phyloP scores from a whole-genome alignment of 345 rosid species.

The Citrus mangshanensis region DNA sequence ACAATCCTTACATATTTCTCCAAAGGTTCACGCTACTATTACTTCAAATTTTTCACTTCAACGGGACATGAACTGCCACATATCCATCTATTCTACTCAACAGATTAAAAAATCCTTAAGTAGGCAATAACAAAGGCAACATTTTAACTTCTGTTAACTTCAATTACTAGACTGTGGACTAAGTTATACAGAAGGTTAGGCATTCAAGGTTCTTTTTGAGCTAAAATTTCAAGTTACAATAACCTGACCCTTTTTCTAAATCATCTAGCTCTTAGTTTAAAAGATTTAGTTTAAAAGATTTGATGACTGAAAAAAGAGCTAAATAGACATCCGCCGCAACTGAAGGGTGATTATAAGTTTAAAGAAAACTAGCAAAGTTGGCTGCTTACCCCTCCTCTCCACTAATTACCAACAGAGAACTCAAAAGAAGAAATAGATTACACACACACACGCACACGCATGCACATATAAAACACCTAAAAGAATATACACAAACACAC shows the following conservation, averaged over 20 bases:
- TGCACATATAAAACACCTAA: not conserved
- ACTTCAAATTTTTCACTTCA: not conserved
- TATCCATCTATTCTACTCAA: not conserved
- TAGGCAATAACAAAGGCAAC: not conserved
- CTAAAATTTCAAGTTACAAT: not conserved
- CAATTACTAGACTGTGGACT: not conserved
- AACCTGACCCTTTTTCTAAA: not conserved
- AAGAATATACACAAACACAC: not conserved
- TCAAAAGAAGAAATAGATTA: not conserved
- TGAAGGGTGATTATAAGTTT: too few species aligned
- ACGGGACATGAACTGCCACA: not conserved
- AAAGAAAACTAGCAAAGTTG: not conserved
- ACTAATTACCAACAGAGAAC: not conserved
- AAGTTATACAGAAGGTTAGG: not conserved
- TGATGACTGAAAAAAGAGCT: not conserved
- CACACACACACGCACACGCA: rapidly evolving
- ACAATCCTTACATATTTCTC: not conserved
- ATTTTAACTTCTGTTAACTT: not conserved
- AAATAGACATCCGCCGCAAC: not conserved
- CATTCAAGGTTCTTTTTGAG: not conserved
- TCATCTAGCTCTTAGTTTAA: not conserved
- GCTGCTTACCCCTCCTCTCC: not conserved
- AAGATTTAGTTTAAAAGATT: not conserved
- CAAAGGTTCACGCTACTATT: not conserved
- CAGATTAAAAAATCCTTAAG: not conserved